Evolutionary conservation across 805 yeast genomes (phyloP), one percentile per base, ranked within the genome.

Genomic region (Yarrowia yakushimensis): DNA sequence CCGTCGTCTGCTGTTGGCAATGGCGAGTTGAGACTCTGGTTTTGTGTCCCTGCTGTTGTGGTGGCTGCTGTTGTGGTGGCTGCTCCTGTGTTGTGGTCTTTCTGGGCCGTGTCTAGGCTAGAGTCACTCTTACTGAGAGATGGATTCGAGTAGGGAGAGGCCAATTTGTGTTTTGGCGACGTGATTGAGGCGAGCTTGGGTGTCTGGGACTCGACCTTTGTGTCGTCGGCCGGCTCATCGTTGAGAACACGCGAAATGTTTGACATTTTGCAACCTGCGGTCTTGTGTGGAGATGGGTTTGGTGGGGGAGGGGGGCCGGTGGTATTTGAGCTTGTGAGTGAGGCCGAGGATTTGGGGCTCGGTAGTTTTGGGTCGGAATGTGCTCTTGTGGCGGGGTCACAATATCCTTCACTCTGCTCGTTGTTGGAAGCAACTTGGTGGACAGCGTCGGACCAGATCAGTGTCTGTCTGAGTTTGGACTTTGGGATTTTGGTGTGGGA

Each of bases 161-260:
- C 55, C 17, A 25, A 31, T 23, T 52, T 31, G 59, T 34, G 33
- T 23, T 52, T 52, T 36, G 59, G 59, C 33, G 59, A 52, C 43
- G 57, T 33, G 41, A 48, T 48, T 6, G 43, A 31, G 25, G 43
- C 59, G 18, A 36, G 43, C 25, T 34, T 22, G 30, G 59, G 59
- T 25, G 43, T 52, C 37, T 52, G 43, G 18, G 59, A 23, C 33
- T 34, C 43, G 42, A 25, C 43, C 59, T 34, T 52, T 31, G 57
- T 41, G 12, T 34, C 57, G 41, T 31, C 39, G 23, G 57, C 39
- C n/a, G 59, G 59, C 43, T 52, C 59, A 43, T 52, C 59, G 43
- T 52, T 52, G 43, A 52, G 59, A 17, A 52, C 59, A 52, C 59
- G 59, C 43, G 59, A 52, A 17, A 52, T 52, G 59, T 36, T 52